Evolutionary conservation across 1,284 basidiomycete species (phyloP), one percentile per base, ranked within the genome.

Genomic region (Vanrija sp.): DNA sequence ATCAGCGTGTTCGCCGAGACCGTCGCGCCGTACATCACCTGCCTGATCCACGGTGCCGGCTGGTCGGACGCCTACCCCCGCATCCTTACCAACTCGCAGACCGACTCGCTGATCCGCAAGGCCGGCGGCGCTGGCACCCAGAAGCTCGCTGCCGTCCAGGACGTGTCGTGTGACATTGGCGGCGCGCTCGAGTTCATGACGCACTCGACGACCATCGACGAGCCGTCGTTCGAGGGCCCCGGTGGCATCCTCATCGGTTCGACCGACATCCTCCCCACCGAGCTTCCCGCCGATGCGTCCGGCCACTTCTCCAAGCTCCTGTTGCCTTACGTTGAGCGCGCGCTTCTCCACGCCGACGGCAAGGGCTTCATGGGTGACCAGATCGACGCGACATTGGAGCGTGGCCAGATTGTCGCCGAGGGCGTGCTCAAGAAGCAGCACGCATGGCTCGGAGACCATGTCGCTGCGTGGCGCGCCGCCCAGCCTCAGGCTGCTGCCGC

Each of bases 231-330:
- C 80, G 65, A 74, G 46, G 61, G 80, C 74, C 28, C 83, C 6
- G 65, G 64, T 0, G 78, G 81, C 0, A 80, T 90, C 5, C 83
- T 87, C 50, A 84, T 93, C 65, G 90, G 91, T 83, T 83, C 88
- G 0, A 86, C 92, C 49, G 92, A 95, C 67, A 94, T 95, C 62
- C 82, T 94, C 3, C 92, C 91, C 0, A 83, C 91, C 0, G 84
- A 87, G 51, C 80, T 95, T 15, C 88, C 68, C n/a, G 53, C 83
- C 46, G 91, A 94, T 63, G 87, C 91, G 6, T 90, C 88, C 0
- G 68, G 79, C 34, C 84, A 88, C 62, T 95, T 95, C 73, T 87
- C 86, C 6, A 65, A 73, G 0, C 82, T 79, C 6, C 77, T 93
- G 16, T 61, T 81, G 46, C 87, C 87, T 5, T 92, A 92, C 68